Percentiles rank a stretch among this genome's conserved stretches.
These are phyloP conservation scores for Ambrosiella xylebori DNA, from an alignment of 2,329 filamentous ascomycete genomes.

Conservation along the genomic window DNA sequence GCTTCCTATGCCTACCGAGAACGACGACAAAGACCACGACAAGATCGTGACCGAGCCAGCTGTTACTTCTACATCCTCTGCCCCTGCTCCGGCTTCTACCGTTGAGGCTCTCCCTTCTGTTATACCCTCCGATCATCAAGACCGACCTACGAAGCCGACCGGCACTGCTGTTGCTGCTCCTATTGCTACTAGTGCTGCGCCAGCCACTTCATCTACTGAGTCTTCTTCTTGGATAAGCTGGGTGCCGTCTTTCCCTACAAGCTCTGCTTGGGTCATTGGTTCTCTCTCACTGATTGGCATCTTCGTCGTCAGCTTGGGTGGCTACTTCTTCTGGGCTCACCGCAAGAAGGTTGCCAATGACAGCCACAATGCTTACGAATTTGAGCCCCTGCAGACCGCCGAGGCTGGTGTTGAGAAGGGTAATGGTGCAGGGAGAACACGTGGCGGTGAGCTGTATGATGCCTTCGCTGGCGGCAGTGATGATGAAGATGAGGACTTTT, in stretches of 20 bases:
- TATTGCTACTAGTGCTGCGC: slow-evolving; percentile 27
- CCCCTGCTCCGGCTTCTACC: slow-evolving; percentile 46
- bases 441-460: slow-evolving; percentile 88
- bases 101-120: slow-evolving; percentile 21
- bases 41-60: slow-evolving; percentile 41
- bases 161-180: slow-evolving; percentile 17
- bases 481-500: slow-evolving; percentile 35
- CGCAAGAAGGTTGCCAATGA: slow-evolving; percentile 59
- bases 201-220: slow-evolving; percentile 17
- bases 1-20: slow-evolving; percentile 64
- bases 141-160: slow-evolving; percentile 39
- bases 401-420: slow-evolving; percentile 34
- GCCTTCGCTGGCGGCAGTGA: slow-evolving; percentile 78
- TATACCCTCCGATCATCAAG: slow-evolving; percentile 44
- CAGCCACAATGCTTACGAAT: slow-evolving; percentile 74
- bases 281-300: slow-evolving; percentile 65
- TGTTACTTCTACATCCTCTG: slow-evolving; percentile 23
- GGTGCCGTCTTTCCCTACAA: slow-evolving; percentile 79
- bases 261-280: slow-evolving; percentile 86
- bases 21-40: slow-evolving; percentile 72
- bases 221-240: slow-evolving; percentile 59
- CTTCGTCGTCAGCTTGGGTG: slow-evolving; percentile 67
- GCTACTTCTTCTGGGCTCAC: slow-evolving; percentile 66
- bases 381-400: slow-evolving; percentile 76
- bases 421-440: slow-evolving; percentile 28